A percentile compares a stretch with the other conserved stretches of the same genome.
Evolutionary conservation across 495 filamentous ascomycete species (phyloP).

Genomic region (Astrothelium subdiscretum): DNA sequence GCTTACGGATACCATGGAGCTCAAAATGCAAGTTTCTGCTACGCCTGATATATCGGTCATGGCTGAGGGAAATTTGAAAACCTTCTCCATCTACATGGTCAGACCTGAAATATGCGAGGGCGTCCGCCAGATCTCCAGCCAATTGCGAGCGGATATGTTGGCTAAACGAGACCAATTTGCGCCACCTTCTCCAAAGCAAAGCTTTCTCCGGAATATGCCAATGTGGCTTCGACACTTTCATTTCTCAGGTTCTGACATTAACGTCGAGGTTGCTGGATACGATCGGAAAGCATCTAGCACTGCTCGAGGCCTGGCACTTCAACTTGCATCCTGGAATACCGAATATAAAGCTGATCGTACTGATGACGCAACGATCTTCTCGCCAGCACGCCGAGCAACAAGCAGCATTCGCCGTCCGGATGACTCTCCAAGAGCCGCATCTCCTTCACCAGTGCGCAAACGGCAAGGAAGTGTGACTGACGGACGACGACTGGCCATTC

Average conservation of each 20-base stretch:
- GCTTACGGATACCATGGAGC: conserved; percentile 71
- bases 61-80: conserved; percentile 68
- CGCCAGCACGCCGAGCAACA: conserved; percentile 40
- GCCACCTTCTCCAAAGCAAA: conserved; percentile 40
- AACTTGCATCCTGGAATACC: conserved; percentile 80
- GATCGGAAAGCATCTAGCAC: conserved; percentile 69
- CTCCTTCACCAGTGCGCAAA: conserved; percentile 51
- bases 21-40: conserved; percentile 74
- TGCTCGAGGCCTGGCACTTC: conserved; percentile 68
- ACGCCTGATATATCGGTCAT: conserved; percentile 75
- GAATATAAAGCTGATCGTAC: conserved; percentile 78
- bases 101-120: conserved; percentile 85
- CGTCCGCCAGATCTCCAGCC: conserved; percentile 77
- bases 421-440: background rate
- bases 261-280: conserved; percentile 79
- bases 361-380: conserved; percentile 41
- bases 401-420: conserved; percentile 33
- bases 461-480: conserved; percentile 46
- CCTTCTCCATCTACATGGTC: conserved; percentile 80
- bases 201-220: conserved; percentile 66
- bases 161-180: conserved; percentile 40
- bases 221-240: conserved; percentile 74
- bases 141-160: conserved; percentile 55
- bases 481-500: conserved; percentile 69
- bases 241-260: conserved; percentile 79